phyloP scores from a whole-genome alignment of 2,329 filamentous ascomycete species.

The Simplicillium aogashimaense region DNA sequence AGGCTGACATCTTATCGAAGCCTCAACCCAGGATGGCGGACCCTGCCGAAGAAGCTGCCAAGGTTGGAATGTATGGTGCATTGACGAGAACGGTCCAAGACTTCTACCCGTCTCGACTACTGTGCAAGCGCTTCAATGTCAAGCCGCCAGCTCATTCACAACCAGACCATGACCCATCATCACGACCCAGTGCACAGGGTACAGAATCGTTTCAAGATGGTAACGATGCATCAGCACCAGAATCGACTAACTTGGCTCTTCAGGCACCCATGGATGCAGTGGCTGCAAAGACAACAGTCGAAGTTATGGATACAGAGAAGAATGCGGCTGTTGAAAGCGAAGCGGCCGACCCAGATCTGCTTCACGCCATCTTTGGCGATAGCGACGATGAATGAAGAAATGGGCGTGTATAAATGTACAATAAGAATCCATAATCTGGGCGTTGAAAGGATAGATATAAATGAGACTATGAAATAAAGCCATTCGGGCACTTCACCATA shows the following conservation, averaged over 20 bases:
- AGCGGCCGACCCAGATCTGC: slow-evolving; percentile 69
- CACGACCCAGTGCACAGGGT: slow-evolving; percentile 8
- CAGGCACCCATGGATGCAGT: slow-evolving; percentile 8
- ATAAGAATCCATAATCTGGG: neutral
- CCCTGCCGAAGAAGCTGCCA: slow-evolving; percentile 77
- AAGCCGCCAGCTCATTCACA: slow-evolving; percentile 61
- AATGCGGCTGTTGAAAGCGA: slow-evolving; percentile 60
- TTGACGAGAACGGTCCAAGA: slow-evolving; percentile 65
- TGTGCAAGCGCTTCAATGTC: slow-evolving; percentile 97
- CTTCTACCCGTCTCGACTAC: slow-evolving; percentile 71
- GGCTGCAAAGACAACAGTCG: slow-evolving; percentile 9
- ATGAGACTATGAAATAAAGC: no score
- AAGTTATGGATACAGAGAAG: slow-evolving; percentile 55
- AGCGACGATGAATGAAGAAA: slow-evolving; percentile 53
- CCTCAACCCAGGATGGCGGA: slow-evolving; percentile 36
- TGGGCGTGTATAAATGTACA: neutral
- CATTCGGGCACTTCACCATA: no score
- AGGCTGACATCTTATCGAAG: slow-evolving; percentile 16
- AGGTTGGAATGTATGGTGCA: slow-evolving; percentile 82
- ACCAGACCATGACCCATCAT: slow-evolving; percentile 31
- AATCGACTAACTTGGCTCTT: neutral
- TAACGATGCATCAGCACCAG: no score
- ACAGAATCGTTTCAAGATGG: neutral
- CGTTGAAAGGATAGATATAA: neutral
- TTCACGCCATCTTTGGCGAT: slow-evolving; percentile 89